A percentile compares a stretch with the other conserved stretches of the same genome.
Evolutionary conservation across 1,284 basidiomycete species (phyloP).

Genomic region (Vanrija sp.): DNA sequence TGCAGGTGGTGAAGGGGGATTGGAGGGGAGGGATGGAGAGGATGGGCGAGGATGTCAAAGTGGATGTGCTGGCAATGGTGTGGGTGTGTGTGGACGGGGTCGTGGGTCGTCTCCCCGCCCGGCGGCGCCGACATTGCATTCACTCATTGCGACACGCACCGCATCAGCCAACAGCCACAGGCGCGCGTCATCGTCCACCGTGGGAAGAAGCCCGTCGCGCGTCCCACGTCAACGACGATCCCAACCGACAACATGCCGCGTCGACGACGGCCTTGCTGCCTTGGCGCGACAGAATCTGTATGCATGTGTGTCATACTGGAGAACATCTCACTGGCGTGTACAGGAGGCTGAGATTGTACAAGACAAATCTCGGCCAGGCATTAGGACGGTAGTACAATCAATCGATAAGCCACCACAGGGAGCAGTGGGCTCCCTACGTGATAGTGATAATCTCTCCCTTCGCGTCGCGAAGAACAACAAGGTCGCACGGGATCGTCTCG

Average conservation of each 20-base stretch:
- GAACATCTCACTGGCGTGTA: background rate
- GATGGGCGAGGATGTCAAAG: background rate
- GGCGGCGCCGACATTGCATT: background rate
- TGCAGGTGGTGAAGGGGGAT: background rate
- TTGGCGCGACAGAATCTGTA: background rate
- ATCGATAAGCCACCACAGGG: background rate
- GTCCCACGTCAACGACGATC: background rate
- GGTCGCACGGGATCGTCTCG: slow-evolving; percentile 87
- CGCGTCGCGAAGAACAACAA: slow-evolving; percentile 72
- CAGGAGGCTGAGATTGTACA: too few relatives aligned
- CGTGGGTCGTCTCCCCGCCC: too few relatives aligned
- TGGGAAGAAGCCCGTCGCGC: slow-evolving; percentile 56
- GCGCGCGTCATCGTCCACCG: slow-evolving; percentile 23
- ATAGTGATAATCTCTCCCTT: slow-evolving; percentile 82
- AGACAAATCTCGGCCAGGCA: slow-evolving; percentile 25
- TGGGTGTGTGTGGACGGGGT: background rate
- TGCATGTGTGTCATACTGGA: background rate
- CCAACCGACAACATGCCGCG: background rate
- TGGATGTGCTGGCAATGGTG: background rate
- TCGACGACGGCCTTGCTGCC: too few relatives aligned
- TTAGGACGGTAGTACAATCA: slow-evolving; percentile 30
- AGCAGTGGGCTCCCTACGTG: slow-evolving; percentile 52
- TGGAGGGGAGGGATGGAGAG: background rate
- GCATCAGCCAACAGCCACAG: background rate
- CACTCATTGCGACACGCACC: too few relatives aligned